These are phyloP conservation scores for Paraphaeosphaeria sporulosa DNA, from an alignment of 2,329 filamentous ascomycete species.

Conservation along the genomic window DNA sequence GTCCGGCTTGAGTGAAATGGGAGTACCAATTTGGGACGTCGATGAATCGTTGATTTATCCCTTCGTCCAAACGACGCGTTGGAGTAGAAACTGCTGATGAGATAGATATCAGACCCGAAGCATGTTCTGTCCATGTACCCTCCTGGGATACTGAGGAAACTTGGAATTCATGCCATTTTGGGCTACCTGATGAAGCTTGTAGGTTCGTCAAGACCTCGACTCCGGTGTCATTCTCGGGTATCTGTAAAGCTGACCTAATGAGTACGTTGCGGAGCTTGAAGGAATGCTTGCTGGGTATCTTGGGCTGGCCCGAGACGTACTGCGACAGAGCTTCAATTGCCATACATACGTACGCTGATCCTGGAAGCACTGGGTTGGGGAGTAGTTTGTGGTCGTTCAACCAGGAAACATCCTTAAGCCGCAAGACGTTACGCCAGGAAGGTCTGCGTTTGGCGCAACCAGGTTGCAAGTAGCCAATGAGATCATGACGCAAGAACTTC, in stretches of 20 bases:
- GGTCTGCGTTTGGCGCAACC: neutral
- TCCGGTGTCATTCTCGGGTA: conserved; percentile 31
- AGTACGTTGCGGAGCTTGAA: conserved; percentile 30
- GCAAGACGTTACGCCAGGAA: neutral
- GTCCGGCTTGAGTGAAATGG: too few species aligned
- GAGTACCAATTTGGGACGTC: too few species aligned
- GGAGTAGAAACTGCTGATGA: too few species aligned
- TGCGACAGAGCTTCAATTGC: conserved; percentile 49
- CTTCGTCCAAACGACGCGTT: too few species aligned
- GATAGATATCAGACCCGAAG: conserved; percentile 17
- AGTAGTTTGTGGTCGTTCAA: conserved; percentile 22
- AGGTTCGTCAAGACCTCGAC: conserved; percentile 29
- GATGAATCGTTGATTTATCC: too few species aligned
- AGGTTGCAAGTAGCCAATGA: conserved; percentile 21
- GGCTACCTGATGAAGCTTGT: too few species aligned
- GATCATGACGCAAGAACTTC: conserved; percentile 24
- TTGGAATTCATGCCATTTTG: too few species aligned
- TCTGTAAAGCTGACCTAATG: conserved; percentile 24
- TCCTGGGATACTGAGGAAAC: conserved; percentile 20
- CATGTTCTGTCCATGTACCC: conserved; percentile 34
- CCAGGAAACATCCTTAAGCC: neutral
- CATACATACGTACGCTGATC: conserved; percentile 55
- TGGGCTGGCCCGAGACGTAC: neutral
- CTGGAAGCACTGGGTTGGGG: conserved; percentile 53
- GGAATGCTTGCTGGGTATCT: neutral